Conservation (phyloP, 345 rosid species). For the Pistacia atlantica region DNA sequence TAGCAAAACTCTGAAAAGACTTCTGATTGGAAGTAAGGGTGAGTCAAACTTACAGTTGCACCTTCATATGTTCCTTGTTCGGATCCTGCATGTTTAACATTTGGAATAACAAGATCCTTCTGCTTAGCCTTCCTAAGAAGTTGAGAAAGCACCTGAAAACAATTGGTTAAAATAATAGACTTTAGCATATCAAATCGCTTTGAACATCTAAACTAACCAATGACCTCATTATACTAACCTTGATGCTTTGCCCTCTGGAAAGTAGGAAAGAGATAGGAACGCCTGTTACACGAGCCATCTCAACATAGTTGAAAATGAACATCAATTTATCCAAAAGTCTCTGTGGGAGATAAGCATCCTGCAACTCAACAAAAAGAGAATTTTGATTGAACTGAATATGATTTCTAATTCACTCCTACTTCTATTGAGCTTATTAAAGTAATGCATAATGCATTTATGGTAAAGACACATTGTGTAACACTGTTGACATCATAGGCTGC, state of each 20-base stretch:
- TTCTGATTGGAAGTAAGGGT: background rate
- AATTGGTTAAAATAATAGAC: slow-evolving; percentile 13
- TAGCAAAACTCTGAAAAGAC: background rate
- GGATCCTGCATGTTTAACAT: slow-evolving; percentile 83
- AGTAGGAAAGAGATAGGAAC: slow-evolving; percentile 96
- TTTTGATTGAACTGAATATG: slow-evolving; percentile 10
- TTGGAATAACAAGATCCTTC: slow-evolving; percentile 81
- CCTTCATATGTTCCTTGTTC: slow-evolving; percentile 98
- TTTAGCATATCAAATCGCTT: background rate
- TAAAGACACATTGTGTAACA: background rate
- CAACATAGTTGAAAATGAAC: slow-evolving; percentile 92
- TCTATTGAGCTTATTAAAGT: background rate
- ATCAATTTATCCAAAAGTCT: slow-evolving; percentile 93
- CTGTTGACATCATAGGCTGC: background rate
- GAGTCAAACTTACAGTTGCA: slow-evolving; percentile 82
- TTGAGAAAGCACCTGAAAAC: slow-evolving; percentile 87
- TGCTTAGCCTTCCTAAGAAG: slow-evolving; percentile 95
- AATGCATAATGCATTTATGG: background rate
- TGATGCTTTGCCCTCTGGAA: slow-evolving; percentile 97
- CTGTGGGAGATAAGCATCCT: slow-evolving; percentile 99
- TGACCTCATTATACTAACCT: slow-evolving; percentile 43
- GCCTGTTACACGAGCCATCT: slow-evolving; percentile 99
- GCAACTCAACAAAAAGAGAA: slow-evolving; percentile 33
- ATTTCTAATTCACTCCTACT: background rate
- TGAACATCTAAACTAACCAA: slow-evolving; percentile 8